A percentile compares a stretch with the other conserved stretches of the same genome.
These are phyloP conservation scores for Tinospora cordifolia DNA, from an alignment of 164 flowering plant genomes.

Conservation along the genomic window DNA sequence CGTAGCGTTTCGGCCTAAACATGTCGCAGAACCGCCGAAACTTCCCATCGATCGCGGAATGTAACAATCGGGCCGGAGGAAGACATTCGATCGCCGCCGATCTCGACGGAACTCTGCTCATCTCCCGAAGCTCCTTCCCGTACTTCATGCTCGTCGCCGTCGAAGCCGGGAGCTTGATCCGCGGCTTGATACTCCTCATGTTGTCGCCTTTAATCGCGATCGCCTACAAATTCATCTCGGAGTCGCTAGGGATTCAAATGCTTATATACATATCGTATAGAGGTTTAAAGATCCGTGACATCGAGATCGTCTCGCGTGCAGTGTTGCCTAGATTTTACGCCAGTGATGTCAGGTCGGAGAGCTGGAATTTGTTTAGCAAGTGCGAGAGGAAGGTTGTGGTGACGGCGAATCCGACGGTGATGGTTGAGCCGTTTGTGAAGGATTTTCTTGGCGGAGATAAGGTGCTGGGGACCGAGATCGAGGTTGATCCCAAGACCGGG, in stretches of 20 bases:
- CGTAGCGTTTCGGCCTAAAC: slow-evolving; percentile 9
- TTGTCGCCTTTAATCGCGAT: slow-evolving; percentile 56
- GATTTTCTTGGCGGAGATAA: slow-evolving; percentile 75
- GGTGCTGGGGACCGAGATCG: slow-evolving; percentile 89
- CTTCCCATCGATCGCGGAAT: slow-evolving; percentile 40
- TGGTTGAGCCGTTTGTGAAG: slow-evolving; percentile 85
- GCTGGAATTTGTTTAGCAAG: slow-evolving; percentile 54
- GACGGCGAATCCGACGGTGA: slow-evolving; percentile 77
- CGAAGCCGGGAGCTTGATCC: slow-evolving; percentile 83
- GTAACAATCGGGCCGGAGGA: slow-evolving; percentile 17
- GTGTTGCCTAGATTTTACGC: slow-evolving; percentile 85
- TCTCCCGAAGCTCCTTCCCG: slow-evolving; percentile 65
- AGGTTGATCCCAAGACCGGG: slow-evolving; percentile 68
- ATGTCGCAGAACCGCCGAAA: slow-evolving; percentile 4
- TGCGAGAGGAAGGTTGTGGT: slow-evolving; percentile 65
- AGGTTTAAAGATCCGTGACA: slow-evolving; percentile 69
- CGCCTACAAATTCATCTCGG: slow-evolving; percentile 64
- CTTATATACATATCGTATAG: slow-evolving; percentile 67
- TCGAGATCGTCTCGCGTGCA: slow-evolving; percentile 75
- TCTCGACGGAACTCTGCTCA: slow-evolving; percentile 78
- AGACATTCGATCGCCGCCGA: slow-evolving; percentile 65
- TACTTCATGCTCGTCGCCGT: slow-evolving; percentile 89
- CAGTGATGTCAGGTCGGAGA: slow-evolving; percentile 63
- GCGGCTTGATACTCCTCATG: slow-evolving; percentile 67
- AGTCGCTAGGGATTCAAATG: slow-evolving; percentile 60